Evolutionary conservation across 345 rosid species (phyloP).

Genomic region (Arabidopsis suecica): DNA sequence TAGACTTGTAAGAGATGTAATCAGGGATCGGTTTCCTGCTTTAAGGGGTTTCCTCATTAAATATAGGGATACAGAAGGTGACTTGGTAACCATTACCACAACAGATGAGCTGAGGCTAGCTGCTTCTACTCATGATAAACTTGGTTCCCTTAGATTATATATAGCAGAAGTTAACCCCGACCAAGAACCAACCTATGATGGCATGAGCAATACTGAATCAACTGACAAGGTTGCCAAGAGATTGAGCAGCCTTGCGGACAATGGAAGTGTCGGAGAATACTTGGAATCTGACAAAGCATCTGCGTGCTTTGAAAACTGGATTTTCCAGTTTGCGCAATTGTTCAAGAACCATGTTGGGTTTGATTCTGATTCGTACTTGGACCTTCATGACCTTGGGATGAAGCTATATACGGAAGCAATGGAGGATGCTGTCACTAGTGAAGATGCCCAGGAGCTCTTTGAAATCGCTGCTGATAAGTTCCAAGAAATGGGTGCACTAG

Average conservation of each 20-base stretch:
- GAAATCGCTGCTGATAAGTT: constrained; percentile 85
- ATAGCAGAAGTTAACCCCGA: constrained; percentile 73
- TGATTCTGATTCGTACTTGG: constrained; percentile 90
- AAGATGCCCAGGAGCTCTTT: constrained; percentile 87
- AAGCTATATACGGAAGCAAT: constrained; percentile 91
- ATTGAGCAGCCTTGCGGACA: constrained; percentile 47
- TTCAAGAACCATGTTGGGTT: constrained; percentile 96
- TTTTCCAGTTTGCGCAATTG: constrained; percentile 84
- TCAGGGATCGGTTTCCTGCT: constrained; percentile 79
- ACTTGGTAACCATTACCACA: constrained; percentile 85
- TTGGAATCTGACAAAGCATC: constrained; percentile 50
- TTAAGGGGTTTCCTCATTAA: constrained; percentile 80
- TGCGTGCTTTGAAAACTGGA: constrained; percentile 74
- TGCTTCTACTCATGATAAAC: constrained; percentile 57
- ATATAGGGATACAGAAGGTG: constrained; percentile 89
- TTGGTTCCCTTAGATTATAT: constrained; percentile 74
- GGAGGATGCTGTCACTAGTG: constrained; percentile 85
- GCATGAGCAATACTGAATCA: constrained; percentile 47
- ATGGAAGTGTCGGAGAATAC: constrained; percentile 53
- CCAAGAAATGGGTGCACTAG: constrained; percentile 98
- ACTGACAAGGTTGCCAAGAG: constrained; percentile 43
- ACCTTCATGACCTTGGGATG: constrained; percentile 96
- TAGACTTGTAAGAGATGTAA: constrained; percentile 73
- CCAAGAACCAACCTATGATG: constrained; percentile 90
- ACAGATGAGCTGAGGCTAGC: constrained; percentile 82